These are phyloP conservation scores for Immersiella caudata DNA, from an alignment of 495 filamentous ascomycete genomes.

Conservation along the genomic window DNA sequence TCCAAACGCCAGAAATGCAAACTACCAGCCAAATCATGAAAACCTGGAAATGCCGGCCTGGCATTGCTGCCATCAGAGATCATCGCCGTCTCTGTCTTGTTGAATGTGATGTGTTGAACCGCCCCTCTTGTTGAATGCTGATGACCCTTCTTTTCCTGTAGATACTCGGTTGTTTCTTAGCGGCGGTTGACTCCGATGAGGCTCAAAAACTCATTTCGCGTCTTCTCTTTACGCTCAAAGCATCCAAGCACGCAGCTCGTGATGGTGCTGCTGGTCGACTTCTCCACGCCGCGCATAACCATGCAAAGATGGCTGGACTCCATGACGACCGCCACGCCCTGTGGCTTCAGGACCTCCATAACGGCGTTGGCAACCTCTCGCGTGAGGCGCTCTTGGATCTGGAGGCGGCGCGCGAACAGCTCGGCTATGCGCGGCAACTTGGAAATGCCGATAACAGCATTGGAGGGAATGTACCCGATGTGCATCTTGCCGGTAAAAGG, in stretches of 20 bases:
- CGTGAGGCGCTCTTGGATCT: slow-evolving; percentile 94
- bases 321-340: slow-evolving; percentile 95
- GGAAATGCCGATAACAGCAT: slow-evolving; percentile 87
- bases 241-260: slow-evolving; percentile 96
- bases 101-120: slow-evolving; percentile 24
- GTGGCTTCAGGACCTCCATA: slow-evolving; percentile 89
- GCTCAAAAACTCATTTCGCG: slow-evolving; percentile 89
- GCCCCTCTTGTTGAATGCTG: background rate
- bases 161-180: background rate
- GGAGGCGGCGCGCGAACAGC: slow-evolving; percentile 91
- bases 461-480: slow-evolving; percentile 92
- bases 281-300: slow-evolving; percentile 94
- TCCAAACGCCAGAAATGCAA: slow-evolving; percentile 33
- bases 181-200: slow-evolving; percentile 64
- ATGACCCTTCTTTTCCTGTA: background rate
- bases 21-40: slow-evolving; percentile 12
- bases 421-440: slow-evolving; percentile 95
- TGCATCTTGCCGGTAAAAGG: slow-evolving; percentile 99
- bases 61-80: slow-evolving; percentile 22
- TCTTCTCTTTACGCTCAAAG: slow-evolving; percentile 90
- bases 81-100: slow-evolving; percentile 20
- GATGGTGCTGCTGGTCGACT: slow-evolving; percentile 82
- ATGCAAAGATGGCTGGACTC: slow-evolving; percentile 98
- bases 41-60: slow-evolving; percentile 7
- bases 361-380: slow-evolving; percentile 95